Percentiles rank a stretch among this genome's conserved stretches.
These are phyloP conservation scores for Diaporthe helianthi DNA, from an alignment of 2,329 filamentous ascomycete genomes.

Conservation along the genomic window DNA sequence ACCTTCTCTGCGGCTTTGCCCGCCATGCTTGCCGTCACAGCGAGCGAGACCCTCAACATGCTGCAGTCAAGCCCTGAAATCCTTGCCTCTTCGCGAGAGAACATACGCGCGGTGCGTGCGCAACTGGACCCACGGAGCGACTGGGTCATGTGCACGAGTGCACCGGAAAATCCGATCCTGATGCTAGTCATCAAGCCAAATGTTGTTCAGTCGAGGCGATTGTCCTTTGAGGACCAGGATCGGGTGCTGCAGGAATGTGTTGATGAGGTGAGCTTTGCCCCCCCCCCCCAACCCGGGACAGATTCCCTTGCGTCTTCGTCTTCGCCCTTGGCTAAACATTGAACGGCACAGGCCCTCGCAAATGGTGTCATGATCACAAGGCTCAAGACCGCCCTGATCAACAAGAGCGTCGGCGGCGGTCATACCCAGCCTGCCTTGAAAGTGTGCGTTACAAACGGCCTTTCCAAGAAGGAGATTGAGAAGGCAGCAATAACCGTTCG, in stretches of 20 bases:
- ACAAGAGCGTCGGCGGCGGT: conserved; percentile 67
- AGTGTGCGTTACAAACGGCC: conserved; percentile 84
- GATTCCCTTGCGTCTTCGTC: not conserved
- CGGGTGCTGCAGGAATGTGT: conserved; percentile 86
- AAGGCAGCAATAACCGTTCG: conserved; percentile 88
- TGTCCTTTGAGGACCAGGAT: conserved; percentile 81
- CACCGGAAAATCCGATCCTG: conserved; percentile 85
- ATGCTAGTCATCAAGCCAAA: conserved; percentile 84
- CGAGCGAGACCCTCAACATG: conserved; percentile 86
- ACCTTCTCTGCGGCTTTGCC: conserved; percentile 96
- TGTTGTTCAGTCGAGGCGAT: conserved; percentile 72
- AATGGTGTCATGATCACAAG: conserved; percentile 92
- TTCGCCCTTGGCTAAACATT: conserved; percentile 29
- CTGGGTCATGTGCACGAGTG: conserved; percentile 85
- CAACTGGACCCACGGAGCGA: conserved; percentile 94
- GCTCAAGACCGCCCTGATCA: conserved; percentile 78
- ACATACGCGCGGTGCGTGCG: conserved; percentile 82
- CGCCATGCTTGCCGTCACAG: conserved; percentile 92
- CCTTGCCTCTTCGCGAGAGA: conserved; percentile 79
- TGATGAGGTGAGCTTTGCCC: conserved; percentile 77
- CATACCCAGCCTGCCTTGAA: conserved; percentile 83
- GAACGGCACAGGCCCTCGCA: conserved; percentile 67
- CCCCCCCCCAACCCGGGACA: not conserved
- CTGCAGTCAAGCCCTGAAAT: conserved; percentile 88
- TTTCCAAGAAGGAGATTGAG: conserved; percentile 94